Conservation (phyloP, 345 rosid species). For the Aquilaria yunnanensis region DNA sequence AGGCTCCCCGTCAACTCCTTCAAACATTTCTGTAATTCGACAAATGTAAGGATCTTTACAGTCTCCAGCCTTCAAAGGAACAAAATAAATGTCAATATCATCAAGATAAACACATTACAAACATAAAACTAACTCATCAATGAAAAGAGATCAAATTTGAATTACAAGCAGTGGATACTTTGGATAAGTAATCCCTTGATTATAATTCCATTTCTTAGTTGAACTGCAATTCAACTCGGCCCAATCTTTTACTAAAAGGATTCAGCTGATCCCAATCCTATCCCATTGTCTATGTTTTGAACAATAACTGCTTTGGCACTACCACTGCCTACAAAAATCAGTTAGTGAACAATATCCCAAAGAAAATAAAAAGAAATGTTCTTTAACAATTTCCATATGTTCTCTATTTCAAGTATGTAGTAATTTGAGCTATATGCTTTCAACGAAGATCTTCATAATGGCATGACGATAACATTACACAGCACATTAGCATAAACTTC, state of each 20-base stretch:
- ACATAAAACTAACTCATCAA: neutral
- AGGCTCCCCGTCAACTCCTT: conserved; percentile 30
- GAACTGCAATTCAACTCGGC: no score
- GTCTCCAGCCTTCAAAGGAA: conserved; percentile 34
- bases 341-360: neutral
- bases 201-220: neutral
- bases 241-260: no score
- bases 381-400: neutral
- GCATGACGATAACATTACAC: no score
- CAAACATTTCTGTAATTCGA: conserved; percentile 58
- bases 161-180: neutral
- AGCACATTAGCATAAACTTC: no score
- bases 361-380: neutral
- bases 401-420: no score
- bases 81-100: neutral
- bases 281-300: no score
- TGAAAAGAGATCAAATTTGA: neutral
- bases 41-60: conserved; percentile 41
- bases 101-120: neutral
- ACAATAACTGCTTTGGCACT: no score
- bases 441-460: no score
- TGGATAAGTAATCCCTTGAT: neutral
- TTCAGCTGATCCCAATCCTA: no score
- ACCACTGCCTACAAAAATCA: neutral
- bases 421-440: no score